A percentile compares a stretch with the other conserved stretches of the same genome.
Conservation (phyloP, 768 basidiomycete genomes). For the Tylopilus intermedius region DNA sequence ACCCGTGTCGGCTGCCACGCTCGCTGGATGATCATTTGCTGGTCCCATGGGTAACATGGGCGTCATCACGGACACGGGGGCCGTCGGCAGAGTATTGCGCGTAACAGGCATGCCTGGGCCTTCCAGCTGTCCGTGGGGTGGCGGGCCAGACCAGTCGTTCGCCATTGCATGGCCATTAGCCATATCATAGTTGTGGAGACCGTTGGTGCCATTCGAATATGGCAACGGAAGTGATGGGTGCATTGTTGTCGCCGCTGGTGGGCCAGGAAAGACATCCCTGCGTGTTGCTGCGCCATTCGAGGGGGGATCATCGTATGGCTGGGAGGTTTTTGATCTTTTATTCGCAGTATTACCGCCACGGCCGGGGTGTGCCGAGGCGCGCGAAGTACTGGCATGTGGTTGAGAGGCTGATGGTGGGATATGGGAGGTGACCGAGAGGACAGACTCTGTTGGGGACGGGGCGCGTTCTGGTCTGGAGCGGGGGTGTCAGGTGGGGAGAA, state of each 20-base stretch:
- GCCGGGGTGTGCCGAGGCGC: conserved; percentile 27
- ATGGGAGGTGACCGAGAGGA: conserved; percentile 69
- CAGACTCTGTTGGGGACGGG: conserved; percentile 67
- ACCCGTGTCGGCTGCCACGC: conserved; percentile 36
- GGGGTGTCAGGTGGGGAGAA: not conserved
- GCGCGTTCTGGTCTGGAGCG: conserved; percentile 54
- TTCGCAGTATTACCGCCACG: conserved; percentile 30
- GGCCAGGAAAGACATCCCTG: conserved; percentile 43
- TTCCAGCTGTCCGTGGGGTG: conserved; percentile 53
- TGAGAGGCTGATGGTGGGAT: conserved; percentile 38
- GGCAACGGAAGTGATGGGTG: conserved; percentile 55
- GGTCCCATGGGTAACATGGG: conserved; percentile 22
- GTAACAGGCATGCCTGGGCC: conserved; percentile 77
- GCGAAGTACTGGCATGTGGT: conserved; percentile 24
- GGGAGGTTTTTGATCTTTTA: conserved; percentile 41
- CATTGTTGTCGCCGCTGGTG: conserved; percentile 43
- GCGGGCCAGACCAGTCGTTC: conserved; percentile 47
- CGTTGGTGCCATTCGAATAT: conserved; percentile 34
- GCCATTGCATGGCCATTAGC: conserved; percentile 31
- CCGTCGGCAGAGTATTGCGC: conserved; percentile 35
- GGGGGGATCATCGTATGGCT: conserved; percentile 39
- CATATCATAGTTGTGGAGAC: conserved; percentile 39
- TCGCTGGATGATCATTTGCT: conserved; percentile 30
- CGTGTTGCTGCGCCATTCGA: conserved; percentile 35
- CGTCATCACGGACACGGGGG: conserved; percentile 21